Conservation (phyloP, 2,329 filamentous ascomycete genomes). For the Diaporthe ilicicola region DNA sequence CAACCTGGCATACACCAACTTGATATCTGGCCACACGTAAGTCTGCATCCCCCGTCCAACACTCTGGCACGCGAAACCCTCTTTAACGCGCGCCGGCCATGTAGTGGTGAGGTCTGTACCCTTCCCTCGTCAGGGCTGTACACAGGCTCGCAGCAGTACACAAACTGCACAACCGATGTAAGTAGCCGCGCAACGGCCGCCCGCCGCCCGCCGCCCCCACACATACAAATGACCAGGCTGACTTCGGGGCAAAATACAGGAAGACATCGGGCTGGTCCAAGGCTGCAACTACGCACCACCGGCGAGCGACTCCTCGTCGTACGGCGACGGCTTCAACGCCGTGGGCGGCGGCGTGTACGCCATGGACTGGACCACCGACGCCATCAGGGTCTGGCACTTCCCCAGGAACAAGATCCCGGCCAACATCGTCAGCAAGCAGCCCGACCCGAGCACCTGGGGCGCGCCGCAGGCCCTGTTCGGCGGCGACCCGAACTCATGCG, state of each 20-base stretch:
- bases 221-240: neutral
- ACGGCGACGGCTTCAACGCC: conserved; percentile 73
- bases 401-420: conserved; percentile 69
- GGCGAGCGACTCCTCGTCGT: conserved; percentile 53
- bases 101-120: conserved; percentile 17
- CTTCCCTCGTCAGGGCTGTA: conserved; percentile 26
- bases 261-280: conserved; percentile 32
- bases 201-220: neutral
- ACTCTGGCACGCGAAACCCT: neutral
- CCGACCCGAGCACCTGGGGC: conserved; percentile 74
- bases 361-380: conserved; percentile 73
- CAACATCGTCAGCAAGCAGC: conserved; percentile 66
- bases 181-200: neutral
- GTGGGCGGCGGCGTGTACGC: conserved; percentile 74
- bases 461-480: conserved; percentile 76
- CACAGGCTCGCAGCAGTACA: conserved; percentile 40
- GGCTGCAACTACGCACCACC: conserved; percentile 56
- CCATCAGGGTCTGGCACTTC: conserved; percentile 82
- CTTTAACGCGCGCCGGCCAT: neutral
- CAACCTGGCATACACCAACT: conserved; percentile 66
- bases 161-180: conserved; percentile 50
- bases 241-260: neutral
- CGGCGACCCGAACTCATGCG: conserved; percentile 56
- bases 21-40: conserved; percentile 69
- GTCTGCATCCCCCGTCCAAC: conserved; percentile 25